Percentiles rank a stretch among this genome's conserved stretches.
Evolutionary conservation across 108 stramenopile species (phyloP).

Genomic region (Cyclotella baltica): DNA sequence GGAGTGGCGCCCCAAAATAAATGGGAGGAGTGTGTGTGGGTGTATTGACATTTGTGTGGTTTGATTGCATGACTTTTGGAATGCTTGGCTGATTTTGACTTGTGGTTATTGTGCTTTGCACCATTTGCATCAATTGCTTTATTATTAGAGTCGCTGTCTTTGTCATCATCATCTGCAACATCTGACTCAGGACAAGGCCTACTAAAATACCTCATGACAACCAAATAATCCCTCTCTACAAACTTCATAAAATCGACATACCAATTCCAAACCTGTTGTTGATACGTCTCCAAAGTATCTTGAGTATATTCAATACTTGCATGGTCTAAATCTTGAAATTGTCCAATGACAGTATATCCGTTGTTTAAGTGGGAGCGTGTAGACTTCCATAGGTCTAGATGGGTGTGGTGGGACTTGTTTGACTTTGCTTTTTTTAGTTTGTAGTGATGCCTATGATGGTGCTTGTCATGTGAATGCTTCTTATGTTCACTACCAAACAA

Average conservation of each 20-base stretch:
- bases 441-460: not conserved
- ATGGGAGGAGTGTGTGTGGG: conserved; percentile 42
- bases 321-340: conserved; percentile 57
- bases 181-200: conserved; percentile 30
- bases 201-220: conserved; percentile 41
- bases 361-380: conserved; percentile 33
- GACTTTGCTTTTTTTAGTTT: not conserved
- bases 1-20: conserved; percentile 47
- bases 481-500: not conserved
- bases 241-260: conserved; percentile 43
- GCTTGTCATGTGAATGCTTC: not conserved
- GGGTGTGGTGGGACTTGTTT: not conserved
- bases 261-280: conserved; percentile 48
- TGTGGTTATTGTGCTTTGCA: not conserved
- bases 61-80: not conserved
- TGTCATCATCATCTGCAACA: not conserved
- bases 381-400: conserved; percentile 36
- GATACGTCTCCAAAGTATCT: conserved; percentile 25
- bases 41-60: conserved; percentile 16
- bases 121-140: too few species aligned
- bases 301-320: conserved; percentile 37
- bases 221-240: conserved; percentile 33
- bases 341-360: conserved; percentile 52
- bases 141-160: too few species aligned
- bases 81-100: not conserved